Evolutionary conservation across 2,329 filamentous ascomycete genomes (phyloP), one percentile per base, ranked within the genome.

Genomic region (Trichoderma brevicompactum): DNA sequence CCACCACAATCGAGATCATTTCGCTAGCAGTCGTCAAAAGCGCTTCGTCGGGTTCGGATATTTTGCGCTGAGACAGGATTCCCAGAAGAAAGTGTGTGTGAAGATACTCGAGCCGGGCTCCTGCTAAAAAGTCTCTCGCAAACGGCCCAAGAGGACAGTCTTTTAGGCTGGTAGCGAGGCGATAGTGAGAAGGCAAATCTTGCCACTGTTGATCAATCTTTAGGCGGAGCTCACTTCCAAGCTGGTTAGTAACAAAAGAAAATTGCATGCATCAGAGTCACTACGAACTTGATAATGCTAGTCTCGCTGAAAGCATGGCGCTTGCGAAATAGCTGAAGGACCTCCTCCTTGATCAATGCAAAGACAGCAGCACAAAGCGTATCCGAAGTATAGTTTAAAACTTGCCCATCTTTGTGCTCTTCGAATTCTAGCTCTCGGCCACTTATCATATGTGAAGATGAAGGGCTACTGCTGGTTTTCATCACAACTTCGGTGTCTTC

Each of bases 1-100:
- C 61, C 2, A 64, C 61, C 3, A 56, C 61, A 10, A 64, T 56
- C 7, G 61, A 64, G 5, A 64, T 52, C 61, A 64, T 64, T 40
- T 64, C 61, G 53, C 34, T 40, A 9, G 52, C 52, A 15, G 40
- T 55, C 34, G 17, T 56, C 43, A 64, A 36, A 32, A 64, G 32
- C 5, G 61, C 36, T 41, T 64, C 61, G 9, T 64, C 61, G 2
- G 61, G 61, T 40, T 64, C 61, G 15, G 61, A 41, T 17, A 64
- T 34, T 48, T 64, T 64, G 32, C 61, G 61, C 32, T 64, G 61
- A 12, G 61, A 55, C 1, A 64, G 15, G 3, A 64, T 49, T 15
- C 61, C 61, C 1, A 64, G 41, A 9, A 64, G 41, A 34, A 64
- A 64, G 19, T 55, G 61, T 8, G 53, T 56, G n/a, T 64, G 61